Evolutionary conservation across 768 basidiomycete genomes (phyloP), one percentile per base, ranked within the genome.

Genomic region (Inosperma sp.): DNA sequence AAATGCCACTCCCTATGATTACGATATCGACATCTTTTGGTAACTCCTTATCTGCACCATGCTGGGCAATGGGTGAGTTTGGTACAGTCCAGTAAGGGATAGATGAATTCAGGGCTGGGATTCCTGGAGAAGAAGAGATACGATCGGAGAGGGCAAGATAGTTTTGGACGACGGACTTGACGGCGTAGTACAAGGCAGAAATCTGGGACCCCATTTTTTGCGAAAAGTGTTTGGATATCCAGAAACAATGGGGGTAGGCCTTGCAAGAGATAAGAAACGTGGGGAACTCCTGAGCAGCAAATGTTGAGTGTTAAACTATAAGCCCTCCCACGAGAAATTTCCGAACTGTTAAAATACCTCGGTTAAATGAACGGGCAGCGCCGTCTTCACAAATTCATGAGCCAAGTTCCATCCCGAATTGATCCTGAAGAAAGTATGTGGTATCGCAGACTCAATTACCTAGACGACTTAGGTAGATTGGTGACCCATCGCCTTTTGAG

Each of bases 1-100:
- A 83, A 51, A 90, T 85, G 0, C 88, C 88, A n/a, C 83, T 84
- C 3, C 88, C 88, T 48, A 90, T 77, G 44, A 90, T 71, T 21
- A 88, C 80, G 2, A 89, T 66, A 55, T 90, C 88, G 5, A 78
- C 83, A 43, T 82, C 67, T 0, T 59, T 54, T 5, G 79, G 81
- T 14, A 72, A 43, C 1, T 50, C 47, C 33, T 54, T 45, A 30
- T 62, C 60, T 5, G 58, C 52, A 13, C 69, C 69, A 29, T 69
- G 65, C 26, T 54, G 55, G 3, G 78, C 67, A 13, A 84, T 73
- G 13, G 72, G 60, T 0, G 81, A 73, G 0, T 70, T 68, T 2
- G 84, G 83, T 7, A 72, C 59, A 7, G 75, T 76, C 87, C 87
- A 90, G 59, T 82, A 87, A 1, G 88, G 73, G 13, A 65, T 60